phyloP scores from a whole-genome alignment of 2,329 filamentous ascomycete species.

The Colletotrichum orchidophilum region DNA sequence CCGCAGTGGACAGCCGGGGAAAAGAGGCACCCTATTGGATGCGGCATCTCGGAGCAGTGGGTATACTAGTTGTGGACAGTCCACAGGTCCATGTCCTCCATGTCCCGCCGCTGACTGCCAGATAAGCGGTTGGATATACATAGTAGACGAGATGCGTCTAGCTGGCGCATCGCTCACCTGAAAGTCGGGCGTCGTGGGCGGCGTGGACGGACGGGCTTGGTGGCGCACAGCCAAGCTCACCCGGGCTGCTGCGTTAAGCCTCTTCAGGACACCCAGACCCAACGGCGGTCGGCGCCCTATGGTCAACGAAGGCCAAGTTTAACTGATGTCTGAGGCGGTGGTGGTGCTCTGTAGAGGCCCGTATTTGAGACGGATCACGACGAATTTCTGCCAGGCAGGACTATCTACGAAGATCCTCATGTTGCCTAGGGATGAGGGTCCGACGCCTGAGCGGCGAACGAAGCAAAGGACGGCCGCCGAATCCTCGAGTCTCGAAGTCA shows the following conservation, averaged over 20 bases:
- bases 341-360: constrained; percentile 14
- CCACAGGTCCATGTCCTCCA: neutral
- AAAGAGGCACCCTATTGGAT: neutral
- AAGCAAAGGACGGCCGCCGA: neutral
- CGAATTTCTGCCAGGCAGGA: neutral
- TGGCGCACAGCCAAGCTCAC: constrained; percentile 20
- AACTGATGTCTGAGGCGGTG: constrained; percentile 20
- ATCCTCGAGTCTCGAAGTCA: neutral
- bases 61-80: neutral
- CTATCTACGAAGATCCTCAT: constrained; percentile 27
- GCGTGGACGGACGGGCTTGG: constrained; percentile 19
- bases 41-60: neutral
- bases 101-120: neutral
- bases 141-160: neutral
- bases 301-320: neutral
- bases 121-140: neutral
- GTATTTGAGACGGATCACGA: constrained; percentile 28
- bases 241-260: constrained; percentile 7
- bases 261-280: neutral
- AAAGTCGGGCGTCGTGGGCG: constrained; percentile 25
- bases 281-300: constrained; percentile 12
- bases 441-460: neutral
- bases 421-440: neutral
- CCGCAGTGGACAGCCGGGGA: neutral
- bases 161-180: constrained; percentile 10